These are phyloP conservation scores for Candida sphagnicola DNA, from an alignment of 805 yeast species.

Conservation along the genomic window DNA sequence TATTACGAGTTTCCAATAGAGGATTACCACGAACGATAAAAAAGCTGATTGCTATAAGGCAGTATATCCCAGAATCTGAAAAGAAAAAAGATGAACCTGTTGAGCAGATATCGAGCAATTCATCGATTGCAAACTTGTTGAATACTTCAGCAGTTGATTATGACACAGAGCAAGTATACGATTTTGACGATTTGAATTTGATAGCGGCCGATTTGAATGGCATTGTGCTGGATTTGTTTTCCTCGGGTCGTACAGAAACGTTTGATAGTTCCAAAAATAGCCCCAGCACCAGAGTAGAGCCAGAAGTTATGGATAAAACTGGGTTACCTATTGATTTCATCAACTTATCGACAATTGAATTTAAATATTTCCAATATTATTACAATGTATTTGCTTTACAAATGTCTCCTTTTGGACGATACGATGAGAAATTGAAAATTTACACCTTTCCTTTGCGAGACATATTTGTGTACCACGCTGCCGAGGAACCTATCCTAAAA, in stretches of 20 bases:
- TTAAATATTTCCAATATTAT: slow-evolving; percentile 29
- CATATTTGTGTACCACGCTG: slow-evolving; percentile 54
- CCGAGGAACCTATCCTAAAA: slow-evolving; percentile 54
- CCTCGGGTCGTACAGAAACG: neutral
- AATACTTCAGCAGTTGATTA: neutral
- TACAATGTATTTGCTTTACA: slow-evolving; percentile 30
- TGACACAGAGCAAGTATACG: slow-evolving; percentile 1
- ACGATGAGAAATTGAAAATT: slow-evolving; percentile 18
- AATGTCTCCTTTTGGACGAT: slow-evolving; percentile 33
- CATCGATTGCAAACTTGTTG: neutral
- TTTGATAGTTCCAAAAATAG: neutral
- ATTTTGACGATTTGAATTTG: neutral
- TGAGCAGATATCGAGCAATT: neutral
- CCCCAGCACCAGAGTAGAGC: neutral
- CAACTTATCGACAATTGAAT: slow-evolving; percentile 22
- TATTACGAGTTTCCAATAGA: slow-evolving; percentile 6
- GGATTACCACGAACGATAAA: slow-evolving; percentile 3
- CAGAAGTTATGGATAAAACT: slow-evolving; percentile 15
- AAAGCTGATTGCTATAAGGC: slow-evolving; percentile 3
- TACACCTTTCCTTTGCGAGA: slow-evolving; percentile 55
- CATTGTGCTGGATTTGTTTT: neutral
- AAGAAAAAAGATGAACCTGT: slow-evolving; percentile 1
- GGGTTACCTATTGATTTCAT: slow-evolving; percentile 24
- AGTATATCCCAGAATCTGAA: slow-evolving; percentile 5
- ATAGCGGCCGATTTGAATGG: neutral